These are phyloP conservation scores for Paecilomyces dactylethromorphus DNA, from an alignment of 2,329 filamentous ascomycete genomes.

Conservation along the genomic window DNA sequence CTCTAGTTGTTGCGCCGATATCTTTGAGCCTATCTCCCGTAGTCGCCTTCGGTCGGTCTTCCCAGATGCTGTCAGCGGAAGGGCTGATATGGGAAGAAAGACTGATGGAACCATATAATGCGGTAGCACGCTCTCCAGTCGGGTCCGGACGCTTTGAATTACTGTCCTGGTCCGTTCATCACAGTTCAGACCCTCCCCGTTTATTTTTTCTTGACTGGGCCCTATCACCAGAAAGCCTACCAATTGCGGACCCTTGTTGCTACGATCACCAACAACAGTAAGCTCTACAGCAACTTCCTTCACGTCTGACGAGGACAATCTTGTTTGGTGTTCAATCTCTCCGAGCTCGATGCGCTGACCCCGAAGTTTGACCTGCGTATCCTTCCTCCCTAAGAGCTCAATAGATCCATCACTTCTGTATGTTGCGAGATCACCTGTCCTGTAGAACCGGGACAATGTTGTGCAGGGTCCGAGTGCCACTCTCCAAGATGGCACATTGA, in stretches of 20 bases:
- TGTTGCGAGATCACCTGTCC: slow-evolving; percentile 21
- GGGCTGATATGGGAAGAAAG: background rate
- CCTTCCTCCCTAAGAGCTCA: slow-evolving; percentile 16
- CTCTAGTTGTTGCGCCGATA: background rate
- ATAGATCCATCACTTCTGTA: slow-evolving; percentile 17
- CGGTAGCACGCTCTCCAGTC: slow-evolving; percentile 1
- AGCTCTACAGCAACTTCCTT: background rate
- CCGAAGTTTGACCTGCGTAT: slow-evolving; percentile 21
- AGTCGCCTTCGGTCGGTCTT: slow-evolving; percentile 1
- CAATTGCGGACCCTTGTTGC: background rate
- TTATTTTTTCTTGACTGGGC: background rate
- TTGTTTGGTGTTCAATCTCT: slow-evolving; percentile 19
- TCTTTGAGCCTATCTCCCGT: slow-evolving; percentile 1
- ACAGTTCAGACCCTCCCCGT: background rate
- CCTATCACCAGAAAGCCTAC: background rate
- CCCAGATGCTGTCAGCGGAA: background rate
- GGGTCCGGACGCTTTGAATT: slow-evolving; percentile 3
- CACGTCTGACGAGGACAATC: slow-evolving; percentile 1
- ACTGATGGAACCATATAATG: background rate
- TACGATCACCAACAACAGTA: background rate
- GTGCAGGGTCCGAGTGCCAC: background rate
- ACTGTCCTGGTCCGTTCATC: background rate
- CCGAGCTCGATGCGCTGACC: slow-evolving; percentile 21
- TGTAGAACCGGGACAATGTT: slow-evolving; percentile 11
- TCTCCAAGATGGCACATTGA: slow-evolving; percentile 15